Base-by-base conservation (phyloP, 2,329 filamentous ascomycete genomes). In the Lasiodiplodia theobromae region DNA sequence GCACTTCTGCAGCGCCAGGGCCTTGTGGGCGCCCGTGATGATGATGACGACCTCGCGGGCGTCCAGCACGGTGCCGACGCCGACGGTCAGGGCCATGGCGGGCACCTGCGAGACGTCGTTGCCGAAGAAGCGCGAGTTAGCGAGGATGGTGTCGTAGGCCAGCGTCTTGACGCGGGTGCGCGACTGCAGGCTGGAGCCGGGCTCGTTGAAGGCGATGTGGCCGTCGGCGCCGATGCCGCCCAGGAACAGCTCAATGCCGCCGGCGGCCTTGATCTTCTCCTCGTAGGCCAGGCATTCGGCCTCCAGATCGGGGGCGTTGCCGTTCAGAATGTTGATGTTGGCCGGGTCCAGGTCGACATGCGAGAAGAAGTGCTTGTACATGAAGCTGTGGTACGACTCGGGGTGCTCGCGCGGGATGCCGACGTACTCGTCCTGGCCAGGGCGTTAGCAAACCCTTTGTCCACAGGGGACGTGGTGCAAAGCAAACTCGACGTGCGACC, bases 291-390 rank as follows among this genome's bases (percentile, higher is more conserved):
- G 87, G 76, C 92, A 95, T 80, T 96, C 93, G 51, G 88, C 88
- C 72, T 90, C 88, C 2, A 93, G 87, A 76, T 93, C 91, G 16
- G 86, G 82, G 0, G 92, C 92, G 76, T 94, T 95, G 75, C 92
- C 92, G 76, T 95, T 88, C 49, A 95, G 87, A 75, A 96, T 93
- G 81, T 96, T 90, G 77, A 96, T 93, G 78, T 95, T 94, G 75
- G 87, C 86, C 5, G 93, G 93, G 72, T 89, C 87, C 73, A 96
- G 90, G 76, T 96, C 92, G 74, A 96, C 90, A 72, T 89, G 92
- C 53, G 91, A 92, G 85, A 96, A 96, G 85, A 96, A 93, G 82
- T 96, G 87, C 81, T 92, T 92, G 87, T 94, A 96, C 93, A 96
- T 96, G 84, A 96, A 96, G 72, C 90, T 92, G 83, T 96, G 93